Conservation (phyloP, 1,284 basidiomycete genomes). For the Ceratobasidium sp. region DNA sequence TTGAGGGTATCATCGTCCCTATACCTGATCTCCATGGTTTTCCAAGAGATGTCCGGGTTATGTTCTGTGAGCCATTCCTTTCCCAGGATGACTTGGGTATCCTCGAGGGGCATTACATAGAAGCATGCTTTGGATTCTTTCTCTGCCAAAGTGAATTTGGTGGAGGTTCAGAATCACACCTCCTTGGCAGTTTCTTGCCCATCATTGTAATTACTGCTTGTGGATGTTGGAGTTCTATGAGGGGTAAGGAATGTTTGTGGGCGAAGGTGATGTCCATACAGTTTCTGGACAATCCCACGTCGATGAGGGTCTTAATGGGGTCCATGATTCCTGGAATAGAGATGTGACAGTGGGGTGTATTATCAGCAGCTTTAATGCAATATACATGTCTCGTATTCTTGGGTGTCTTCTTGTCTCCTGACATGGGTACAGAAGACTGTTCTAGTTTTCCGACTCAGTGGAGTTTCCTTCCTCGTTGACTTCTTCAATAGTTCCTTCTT, state of each 20-base stretch:
- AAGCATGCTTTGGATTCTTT: neutral
- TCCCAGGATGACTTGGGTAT: slow-evolving; percentile 40
- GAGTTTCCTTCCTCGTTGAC: no score
- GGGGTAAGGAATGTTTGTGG: no score
- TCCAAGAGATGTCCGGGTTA: slow-evolving; percentile 43
- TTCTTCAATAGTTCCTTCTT: no score
- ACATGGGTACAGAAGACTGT: neutral
- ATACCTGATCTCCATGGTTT: neutral
- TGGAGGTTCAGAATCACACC: neutral
- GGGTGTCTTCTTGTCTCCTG: no score
- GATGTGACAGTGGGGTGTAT: neutral
- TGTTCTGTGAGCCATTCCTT: slow-evolving; percentile 40
- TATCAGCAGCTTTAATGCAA: neutral
- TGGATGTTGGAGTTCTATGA: neutral
- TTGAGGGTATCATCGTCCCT: neutral
- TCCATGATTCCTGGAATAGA: neutral
- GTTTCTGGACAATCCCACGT: neutral
- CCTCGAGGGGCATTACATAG: slow-evolving; percentile 5
- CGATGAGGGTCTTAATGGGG: neutral
- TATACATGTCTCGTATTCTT: neutral
- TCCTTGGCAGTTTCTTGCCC: neutral
- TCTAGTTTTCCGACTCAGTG: slow-evolving; percentile 11
- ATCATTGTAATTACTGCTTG: neutral
- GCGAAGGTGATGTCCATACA: neutral
- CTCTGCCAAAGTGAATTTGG: neutral